Percentiles rank a stretch among this genome's conserved stretches.
Conservation (phyloP, 2,329 filamentous ascomycete genomes). For the Drechslerella coelobrocha region DNA sequence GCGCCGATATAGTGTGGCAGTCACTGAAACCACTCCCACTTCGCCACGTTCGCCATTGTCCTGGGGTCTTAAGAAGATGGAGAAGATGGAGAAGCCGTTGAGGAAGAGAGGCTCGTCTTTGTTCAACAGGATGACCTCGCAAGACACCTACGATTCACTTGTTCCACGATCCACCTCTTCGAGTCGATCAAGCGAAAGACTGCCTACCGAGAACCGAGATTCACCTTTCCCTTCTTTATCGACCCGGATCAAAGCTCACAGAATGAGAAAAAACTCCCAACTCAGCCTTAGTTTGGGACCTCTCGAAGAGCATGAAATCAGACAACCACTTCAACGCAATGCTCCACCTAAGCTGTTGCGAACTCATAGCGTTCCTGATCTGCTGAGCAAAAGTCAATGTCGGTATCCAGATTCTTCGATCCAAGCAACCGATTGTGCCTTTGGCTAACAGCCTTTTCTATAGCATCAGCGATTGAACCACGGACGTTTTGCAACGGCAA, state of each 20-base stretch:
- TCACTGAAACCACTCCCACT: slow-evolving; percentile 14
- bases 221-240: slow-evolving; percentile 39
- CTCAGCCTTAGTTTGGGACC: slow-evolving; percentile 41
- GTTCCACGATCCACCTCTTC: slow-evolving; percentile 47
- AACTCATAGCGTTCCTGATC: slow-evolving; percentile 45
- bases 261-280: slow-evolving; percentile 47
- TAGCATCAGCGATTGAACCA: slow-evolving; percentile 22
- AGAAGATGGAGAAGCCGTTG: slow-evolving; percentile 22
- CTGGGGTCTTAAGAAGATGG: slow-evolving; percentile 22
- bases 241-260: slow-evolving; percentile 42
- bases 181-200: slow-evolving; percentile 39
- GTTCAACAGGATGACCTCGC: slow-evolving; percentile 50
- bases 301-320: slow-evolving; percentile 45
- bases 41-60: slow-evolving; percentile 9
- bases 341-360: slow-evolving; percentile 34
- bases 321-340: slow-evolving; percentile 28
- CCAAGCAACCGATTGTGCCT: not conserved
- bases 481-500: slow-evolving; percentile 46
- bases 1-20: slow-evolving; percentile 33
- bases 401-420: not conserved
- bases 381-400: slow-evolving; percentile 47
- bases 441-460: not conserved
- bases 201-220: slow-evolving; percentile 34
- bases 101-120: slow-evolving; percentile 47
- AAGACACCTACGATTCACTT: slow-evolving; percentile 45